Evolutionary conservation across 768 basidiomycete genomes (phyloP).

Genomic region (Trametes cinnabarina): DNA sequence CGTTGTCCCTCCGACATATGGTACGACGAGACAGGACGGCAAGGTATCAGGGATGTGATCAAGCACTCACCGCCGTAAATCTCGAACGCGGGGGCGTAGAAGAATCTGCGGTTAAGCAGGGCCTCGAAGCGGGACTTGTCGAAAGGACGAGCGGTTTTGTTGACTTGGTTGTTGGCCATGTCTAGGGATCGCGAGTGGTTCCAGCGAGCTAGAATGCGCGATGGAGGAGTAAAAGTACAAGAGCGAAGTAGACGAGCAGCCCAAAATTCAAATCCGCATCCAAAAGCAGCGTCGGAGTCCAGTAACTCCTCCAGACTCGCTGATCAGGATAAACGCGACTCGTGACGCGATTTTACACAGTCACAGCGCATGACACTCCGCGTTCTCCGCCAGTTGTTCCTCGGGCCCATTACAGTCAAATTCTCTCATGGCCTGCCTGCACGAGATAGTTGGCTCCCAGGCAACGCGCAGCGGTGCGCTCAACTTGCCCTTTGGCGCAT

Average conservation of each 20-base stretch:
- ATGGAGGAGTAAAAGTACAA: slow-evolving; percentile 16
- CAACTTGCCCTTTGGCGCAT: no score
- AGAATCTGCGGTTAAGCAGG: slow-evolving; percentile 86
- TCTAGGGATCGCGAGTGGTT: slow-evolving; percentile 5
- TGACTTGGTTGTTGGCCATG: slow-evolving; percentile 41
- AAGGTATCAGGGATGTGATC: background rate
- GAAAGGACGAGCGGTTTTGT: slow-evolving; percentile 84
- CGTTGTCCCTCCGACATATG: background rate
- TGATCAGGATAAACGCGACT: slow-evolving; percentile 21
- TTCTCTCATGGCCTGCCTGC: no score
- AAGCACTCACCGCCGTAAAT: slow-evolving; percentile 87
- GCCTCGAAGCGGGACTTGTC: slow-evolving; percentile 85
- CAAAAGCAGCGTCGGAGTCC: background rate
- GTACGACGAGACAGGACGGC: background rate
- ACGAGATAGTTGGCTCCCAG: no score
- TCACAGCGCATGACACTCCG: slow-evolving; percentile 1
- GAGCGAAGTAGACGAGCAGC: slow-evolving; percentile 12
- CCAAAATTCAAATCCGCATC: background rate
- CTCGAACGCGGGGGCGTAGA: slow-evolving; percentile 97
- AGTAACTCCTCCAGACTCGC: slow-evolving; percentile 3
- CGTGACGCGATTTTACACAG: slow-evolving; percentile 7
- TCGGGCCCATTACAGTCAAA: no score
- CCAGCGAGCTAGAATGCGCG: slow-evolving; percentile 4
- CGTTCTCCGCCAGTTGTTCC: background rate
- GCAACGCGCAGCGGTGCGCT: no score